A percentile compares a stretch with the other conserved stretches of the same genome.
phyloP scores from a whole-genome alignment of 768 basidiomycete genomes.

The Lactifluus pinguis region DNA sequence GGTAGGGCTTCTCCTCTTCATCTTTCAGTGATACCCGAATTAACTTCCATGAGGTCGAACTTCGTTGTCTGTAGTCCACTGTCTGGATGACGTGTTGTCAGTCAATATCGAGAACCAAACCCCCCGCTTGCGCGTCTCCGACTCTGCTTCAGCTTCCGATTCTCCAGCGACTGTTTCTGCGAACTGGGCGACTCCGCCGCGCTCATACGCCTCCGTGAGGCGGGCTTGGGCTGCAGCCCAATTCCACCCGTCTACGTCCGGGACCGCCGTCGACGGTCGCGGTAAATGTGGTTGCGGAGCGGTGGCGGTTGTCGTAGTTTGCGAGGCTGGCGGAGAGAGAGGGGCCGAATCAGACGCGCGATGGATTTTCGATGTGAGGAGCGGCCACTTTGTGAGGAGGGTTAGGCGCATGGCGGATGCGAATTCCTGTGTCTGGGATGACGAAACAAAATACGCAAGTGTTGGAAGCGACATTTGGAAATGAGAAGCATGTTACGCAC shows the following conservation, averaged over 20 bases:
- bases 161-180: constrained; percentile 43
- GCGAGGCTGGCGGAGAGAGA: constrained; percentile 6
- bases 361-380: constrained; percentile 44
- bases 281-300: not conserved
- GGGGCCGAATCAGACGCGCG: constrained; percentile 30
- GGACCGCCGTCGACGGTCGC: not conserved
- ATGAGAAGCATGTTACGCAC: constrained; percentile 31
- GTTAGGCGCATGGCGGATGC: constrained; percentile 45
- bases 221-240: constrained; percentile 48
- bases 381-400: constrained; percentile 39
- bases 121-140: constrained; percentile 36
- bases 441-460: not conserved
- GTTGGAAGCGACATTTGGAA: not conserved
- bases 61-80: not conserved
- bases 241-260: constrained; percentile 31
- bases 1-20: not conserved
- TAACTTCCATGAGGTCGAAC: not conserved
- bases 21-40: not conserved
- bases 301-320: not conserved
- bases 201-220: constrained; percentile 46
- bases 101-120: constrained; percentile 9
- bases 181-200: constrained; percentile 51
- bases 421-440: constrained; percentile 46
- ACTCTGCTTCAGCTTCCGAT: constrained; percentile 45
- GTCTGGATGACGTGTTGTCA: constrained; percentile 1